Evolutionary conservation across 352 stramenopile genomes (phyloP).

Genomic region (Phytophthora foliorum): DNA sequence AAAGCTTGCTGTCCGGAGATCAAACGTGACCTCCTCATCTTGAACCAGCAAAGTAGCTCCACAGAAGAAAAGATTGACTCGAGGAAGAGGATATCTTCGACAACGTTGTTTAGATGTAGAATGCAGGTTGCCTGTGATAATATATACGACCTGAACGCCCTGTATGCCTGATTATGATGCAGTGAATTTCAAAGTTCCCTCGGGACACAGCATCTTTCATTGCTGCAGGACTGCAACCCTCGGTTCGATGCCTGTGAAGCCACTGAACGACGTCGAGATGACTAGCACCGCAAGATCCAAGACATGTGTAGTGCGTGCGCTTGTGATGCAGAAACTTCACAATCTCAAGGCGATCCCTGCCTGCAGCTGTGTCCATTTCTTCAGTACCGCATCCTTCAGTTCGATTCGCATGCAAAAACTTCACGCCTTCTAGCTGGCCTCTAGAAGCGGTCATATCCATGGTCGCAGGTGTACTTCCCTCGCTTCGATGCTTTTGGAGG

Average conservation of each 20-base stretch:
- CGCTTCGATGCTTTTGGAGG: slow-evolving; percentile 13
- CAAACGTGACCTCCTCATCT: too few species aligned
- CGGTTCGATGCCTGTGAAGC: slow-evolving; percentile 15
- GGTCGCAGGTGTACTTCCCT: slow-evolving; percentile 3
- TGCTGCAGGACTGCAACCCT: slow-evolving; percentile 17
- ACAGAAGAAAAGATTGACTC: too few species aligned
- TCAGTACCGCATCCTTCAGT: slow-evolving; percentile 15
- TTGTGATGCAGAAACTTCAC: slow-evolving; percentile 26
- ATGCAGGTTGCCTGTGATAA: too few species aligned
- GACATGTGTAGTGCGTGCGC: slow-evolving; percentile 14
- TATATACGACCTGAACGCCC: too few species aligned
- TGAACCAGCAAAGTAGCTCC: too few species aligned
- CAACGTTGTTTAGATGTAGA: too few species aligned
- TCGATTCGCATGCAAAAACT: slow-evolving; percentile 14
- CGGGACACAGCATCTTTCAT: slow-evolving; percentile 17
- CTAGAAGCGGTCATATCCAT: slow-evolving; percentile 11
- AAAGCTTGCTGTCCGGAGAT: too few species aligned
- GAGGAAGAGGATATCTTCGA: too few species aligned
- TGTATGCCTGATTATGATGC: too few species aligned
- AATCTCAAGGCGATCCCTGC: slow-evolving; percentile 13
- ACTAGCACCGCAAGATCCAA: slow-evolving; percentile 19
- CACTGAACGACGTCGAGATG: slow-evolving; percentile 19
- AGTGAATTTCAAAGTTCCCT: slow-evolving; percentile 28
- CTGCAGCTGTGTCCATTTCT: slow-evolving; percentile 18
- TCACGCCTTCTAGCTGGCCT: neutral